Evolutionary conservation across 192 early-diverging fungal genomes (phyloP), one percentile per base, ranked within the genome.

Genomic region (Coemansia sp.): DNA sequence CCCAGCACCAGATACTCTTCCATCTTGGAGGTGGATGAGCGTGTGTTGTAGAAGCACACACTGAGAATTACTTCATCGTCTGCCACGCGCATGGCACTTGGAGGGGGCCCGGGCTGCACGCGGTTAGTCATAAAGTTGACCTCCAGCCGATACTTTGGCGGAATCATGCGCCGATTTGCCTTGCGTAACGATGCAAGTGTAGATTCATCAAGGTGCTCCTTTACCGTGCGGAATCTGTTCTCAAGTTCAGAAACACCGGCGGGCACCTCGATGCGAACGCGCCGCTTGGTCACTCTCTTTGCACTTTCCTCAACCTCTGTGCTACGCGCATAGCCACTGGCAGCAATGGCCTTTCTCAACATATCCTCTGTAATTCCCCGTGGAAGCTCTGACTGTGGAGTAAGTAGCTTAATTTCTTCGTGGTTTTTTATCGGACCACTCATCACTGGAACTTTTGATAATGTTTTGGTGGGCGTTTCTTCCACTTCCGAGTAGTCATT

Each of bases 1-100:
- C 91, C 91, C 20, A 91, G 80, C 6, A 92, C 85, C 21, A 83
- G 61, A 58, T 84, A 86, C 80, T 87, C 89, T 55, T 90, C 87
- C 78, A 85, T 75, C 61, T 80, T 82, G 25, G 72, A 64, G 3
- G 77, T 71, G 0, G 87, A 83, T 22, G 72, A 79, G 7, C 83
- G 69, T 4, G 85, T 76, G 71, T 86, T 85, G 75, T 86, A 89
- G n/a, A 91, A 77, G 55, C 85, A 84, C 14, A 89, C 85, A 23
- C 84, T 84, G 14, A 89, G 75, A 1, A 91, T 66, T 10, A 88
- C 67, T 51, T 86, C 86, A 29, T 84, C 78, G 61, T 76, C 75
- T 14, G 75, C 78, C 20, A 84, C 74, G 2, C 71, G 74, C n/a
- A 64, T 74, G 4, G 60, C 64, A 21, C 71, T 55, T 22, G 68